A percentile compares a stretch with the other conserved stretches of the same genome.
These are phyloP conservation scores for Babesia caballi DNA, from an alignment of 169 alveolate genomes.

Conservation along the genomic window DNA sequence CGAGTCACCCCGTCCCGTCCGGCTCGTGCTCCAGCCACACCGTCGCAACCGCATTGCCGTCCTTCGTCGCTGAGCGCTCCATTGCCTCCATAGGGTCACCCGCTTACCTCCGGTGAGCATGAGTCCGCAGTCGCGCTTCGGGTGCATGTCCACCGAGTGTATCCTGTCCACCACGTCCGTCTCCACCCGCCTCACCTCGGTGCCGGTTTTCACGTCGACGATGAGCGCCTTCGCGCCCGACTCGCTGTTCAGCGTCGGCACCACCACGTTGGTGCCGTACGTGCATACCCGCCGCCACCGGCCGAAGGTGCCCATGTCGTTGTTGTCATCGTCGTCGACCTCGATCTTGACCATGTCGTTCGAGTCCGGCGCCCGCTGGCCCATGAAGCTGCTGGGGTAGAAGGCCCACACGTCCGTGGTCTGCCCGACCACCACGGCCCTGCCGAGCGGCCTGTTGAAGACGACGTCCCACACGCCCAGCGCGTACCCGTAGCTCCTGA, in stretches of 20 bases:
- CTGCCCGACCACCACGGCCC: conserved; percentile 26
- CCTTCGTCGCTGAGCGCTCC: background rate
- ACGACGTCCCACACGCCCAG: conserved; percentile 50
- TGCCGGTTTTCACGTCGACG: conserved; percentile 26
- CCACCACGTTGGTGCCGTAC: conserved; percentile 27
- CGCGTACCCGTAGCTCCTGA: conserved; percentile 27
- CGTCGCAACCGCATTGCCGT: background rate
- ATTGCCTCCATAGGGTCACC: too few species aligned
- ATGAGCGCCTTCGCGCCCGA: conserved; percentile 7
- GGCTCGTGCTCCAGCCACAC: conserved; percentile 5
- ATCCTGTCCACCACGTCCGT: background rate
- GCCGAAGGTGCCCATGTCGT: conserved; percentile 20
- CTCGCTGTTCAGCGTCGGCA: conserved; percentile 37
- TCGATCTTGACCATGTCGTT: conserved; percentile 7
- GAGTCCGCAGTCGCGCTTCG: conserved; percentile 27
- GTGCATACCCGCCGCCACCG: conserved; percentile 45
- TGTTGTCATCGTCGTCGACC: conserved; percentile 11
- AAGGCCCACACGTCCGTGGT: conserved; percentile 16
- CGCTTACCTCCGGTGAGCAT: conserved; percentile 52
- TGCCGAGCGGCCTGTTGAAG: conserved; percentile 5
- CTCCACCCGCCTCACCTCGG: background rate
- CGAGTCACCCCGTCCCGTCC: background rate
- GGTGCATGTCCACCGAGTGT: conserved; percentile 39
- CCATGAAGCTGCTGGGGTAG: background rate
- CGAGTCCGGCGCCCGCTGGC: background rate